Conservation (phyloP, 139 green algal genomes). For the Dunaliella primolecta region DNA sequence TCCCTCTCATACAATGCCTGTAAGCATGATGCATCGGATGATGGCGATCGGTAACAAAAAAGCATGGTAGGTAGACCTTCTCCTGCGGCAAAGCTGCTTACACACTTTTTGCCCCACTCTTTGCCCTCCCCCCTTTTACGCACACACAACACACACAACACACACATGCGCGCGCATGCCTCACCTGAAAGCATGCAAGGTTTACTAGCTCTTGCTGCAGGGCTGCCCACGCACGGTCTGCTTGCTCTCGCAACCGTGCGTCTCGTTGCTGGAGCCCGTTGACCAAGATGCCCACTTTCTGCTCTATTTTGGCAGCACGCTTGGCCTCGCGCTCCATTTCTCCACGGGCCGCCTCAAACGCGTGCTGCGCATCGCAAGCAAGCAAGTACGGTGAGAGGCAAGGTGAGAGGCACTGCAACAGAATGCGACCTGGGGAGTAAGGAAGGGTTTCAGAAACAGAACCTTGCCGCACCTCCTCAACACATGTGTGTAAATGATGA, state of each 20-base stretch:
- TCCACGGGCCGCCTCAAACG: slow-evolving; percentile 53
- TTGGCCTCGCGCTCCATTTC: slow-evolving; percentile 79
- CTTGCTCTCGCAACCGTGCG: slow-evolving; percentile 28
- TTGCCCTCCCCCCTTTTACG: neutral
- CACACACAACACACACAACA: neutral
- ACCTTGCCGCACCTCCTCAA: too few species aligned
- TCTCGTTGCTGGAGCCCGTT: slow-evolving; percentile 43
- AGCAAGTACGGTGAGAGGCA: neutral
- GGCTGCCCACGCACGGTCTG: slow-evolving; percentile 34
- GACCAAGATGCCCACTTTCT: slow-evolving; percentile 46
- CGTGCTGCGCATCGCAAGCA: slow-evolving; percentile 36
- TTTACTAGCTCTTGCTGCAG: slow-evolving; percentile 28
- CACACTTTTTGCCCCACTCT: neutral
- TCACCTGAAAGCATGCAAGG: slow-evolving; percentile 47
- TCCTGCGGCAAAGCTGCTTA: neutral
- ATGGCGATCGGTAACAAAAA: neutral
- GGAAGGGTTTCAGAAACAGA: too few species aligned
- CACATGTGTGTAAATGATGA: too few species aligned
- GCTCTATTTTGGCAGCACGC: slow-evolving; percentile 72
- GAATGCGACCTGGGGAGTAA: neutral
- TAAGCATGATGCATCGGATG: neutral
- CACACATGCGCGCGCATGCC: neutral
- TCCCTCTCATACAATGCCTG: slow-evolving; percentile 65
- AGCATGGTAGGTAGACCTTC: neutral
- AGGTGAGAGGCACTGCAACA: neutral